Evolutionary conservation across 2,329 filamentous ascomycete species (phyloP), one percentile per base, ranked within the genome.

Genomic region (Dryadomyces quercus-mongolicae): DNA sequence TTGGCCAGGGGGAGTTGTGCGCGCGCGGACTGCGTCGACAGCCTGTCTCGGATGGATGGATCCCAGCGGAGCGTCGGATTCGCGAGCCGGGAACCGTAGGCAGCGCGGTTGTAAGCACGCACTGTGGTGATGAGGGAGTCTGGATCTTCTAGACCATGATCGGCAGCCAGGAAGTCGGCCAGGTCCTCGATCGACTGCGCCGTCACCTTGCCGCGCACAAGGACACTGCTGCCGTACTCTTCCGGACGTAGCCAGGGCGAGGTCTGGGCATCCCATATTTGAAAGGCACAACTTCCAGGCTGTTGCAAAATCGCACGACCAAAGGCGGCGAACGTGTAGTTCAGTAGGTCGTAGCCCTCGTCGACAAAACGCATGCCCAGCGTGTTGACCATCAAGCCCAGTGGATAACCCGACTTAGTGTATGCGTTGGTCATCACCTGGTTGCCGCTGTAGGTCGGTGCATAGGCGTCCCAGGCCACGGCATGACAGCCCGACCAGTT

Each of bases 291-390:
- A 6, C 77, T 72, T 0, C 72, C 71, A 0, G 80, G 78, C 59
- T 86, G 82, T 15, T 68, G 65, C 18, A 85, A 67, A 49, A 86
- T 84, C 10, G 76, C 80, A 15, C 73, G 68, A 0, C 83, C 82
- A 60, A 85, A 84, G 59, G 77, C 77, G 25, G 82, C 83, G 60
- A 86, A 86, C 0, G 82, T 86, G 61, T 79, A 85, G 62, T 86
- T 86, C 2, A 82, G 70, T 58, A 85, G 64, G 59, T 86, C 82
- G 9, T 78, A 60, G 0, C 82, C 83, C 61, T 86, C 83, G 59
- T 86, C 82, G 0, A 86, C 80, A 60, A 86, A 86, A 1, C 83
- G 70, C 45, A 74, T 62, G 0, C 82, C 83, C 0, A 74, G 61
- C 0, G 65, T 64, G 60, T 86, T 86, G 16, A 86, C 55, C 76